These are phyloP conservation scores for Cyclotella cryptica DNA, from an alignment of 108 stramenopile species.

Conservation along the genomic window DNA sequence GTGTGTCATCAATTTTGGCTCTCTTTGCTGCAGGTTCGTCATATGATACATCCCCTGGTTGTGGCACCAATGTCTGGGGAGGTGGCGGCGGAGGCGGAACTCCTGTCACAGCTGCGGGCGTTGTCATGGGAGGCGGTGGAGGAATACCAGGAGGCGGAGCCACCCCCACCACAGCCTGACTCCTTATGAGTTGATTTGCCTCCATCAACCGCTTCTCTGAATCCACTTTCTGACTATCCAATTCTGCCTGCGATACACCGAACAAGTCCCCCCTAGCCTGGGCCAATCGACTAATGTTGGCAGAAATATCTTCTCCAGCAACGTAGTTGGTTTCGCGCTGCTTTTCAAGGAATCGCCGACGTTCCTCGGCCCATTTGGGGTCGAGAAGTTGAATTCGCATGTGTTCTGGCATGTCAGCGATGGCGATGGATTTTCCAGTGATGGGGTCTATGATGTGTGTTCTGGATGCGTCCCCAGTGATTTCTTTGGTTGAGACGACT, in stretches of 20 bases:
- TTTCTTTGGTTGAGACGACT: conserved; percentile 79
- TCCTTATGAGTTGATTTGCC: conserved; percentile 66
- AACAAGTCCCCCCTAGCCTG: conserved; percentile 59
- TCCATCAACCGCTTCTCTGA: conserved; percentile 63
- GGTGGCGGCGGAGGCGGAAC: conserved; percentile 36
- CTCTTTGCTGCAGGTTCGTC: conserved; percentile 57
- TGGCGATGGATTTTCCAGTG: conserved; percentile 87
- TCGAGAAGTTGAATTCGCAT: conserved; percentile 98
- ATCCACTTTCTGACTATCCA: conserved; percentile 51
- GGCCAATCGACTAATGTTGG: conserved; percentile 76
- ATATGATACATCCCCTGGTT: conserved; percentile 8
- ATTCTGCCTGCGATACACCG: conserved; percentile 53
- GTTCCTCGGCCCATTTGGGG: conserved; percentile 95
- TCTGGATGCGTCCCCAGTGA: conserved; percentile 49
- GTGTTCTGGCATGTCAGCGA: conserved; percentile 92
- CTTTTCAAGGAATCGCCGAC: conserved; percentile 87
- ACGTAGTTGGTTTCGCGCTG: conserved; percentile 95
- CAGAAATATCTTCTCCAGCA: conserved; percentile 90
- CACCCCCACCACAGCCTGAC: conserved; percentile 54
- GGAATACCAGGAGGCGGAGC: conserved; percentile 26
- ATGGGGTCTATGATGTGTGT: conserved; percentile 94
- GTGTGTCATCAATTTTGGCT: conserved; percentile 53
- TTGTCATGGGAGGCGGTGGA: conserved; percentile 34
- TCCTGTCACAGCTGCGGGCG: conserved; percentile 21
- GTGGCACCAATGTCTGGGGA: conserved; percentile 15